A percentile compares a stretch with the other conserved stretches of the same genome.
Conservation (phyloP, 2,329 filamentous ascomycete genomes). For the Teratosphaeria zuluensis region DNA sequence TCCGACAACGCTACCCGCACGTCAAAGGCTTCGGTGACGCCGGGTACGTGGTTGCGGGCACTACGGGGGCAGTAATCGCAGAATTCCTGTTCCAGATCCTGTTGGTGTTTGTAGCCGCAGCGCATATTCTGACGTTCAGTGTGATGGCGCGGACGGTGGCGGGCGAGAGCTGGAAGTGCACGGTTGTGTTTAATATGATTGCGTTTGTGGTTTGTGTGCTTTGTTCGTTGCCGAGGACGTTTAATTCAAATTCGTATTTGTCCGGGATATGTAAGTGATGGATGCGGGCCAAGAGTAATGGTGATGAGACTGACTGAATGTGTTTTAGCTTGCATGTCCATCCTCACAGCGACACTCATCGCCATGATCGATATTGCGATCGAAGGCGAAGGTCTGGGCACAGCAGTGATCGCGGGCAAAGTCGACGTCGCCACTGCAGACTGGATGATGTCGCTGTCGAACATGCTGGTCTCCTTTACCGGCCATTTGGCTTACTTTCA, state of each 20-base stretch:
- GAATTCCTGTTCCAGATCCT: conserved; percentile 55
- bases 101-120: conserved; percentile 58
- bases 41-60: conserved; percentile 52
- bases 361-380: conserved; percentile 59
- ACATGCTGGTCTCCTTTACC: conserved; percentile 57
- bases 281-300: background rate
- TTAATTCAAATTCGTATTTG: conserved; percentile 54
- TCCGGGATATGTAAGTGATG: conserved; percentile 46
- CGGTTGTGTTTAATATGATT: conserved; percentile 54
- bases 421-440: conserved; percentile 44
- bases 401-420: conserved; percentile 28
- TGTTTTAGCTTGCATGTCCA: conserved; percentile 33
- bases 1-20: conserved; percentile 44
- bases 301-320: background rate
- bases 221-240: conserved; percentile 51
- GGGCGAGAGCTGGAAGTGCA: conserved; percentile 48
- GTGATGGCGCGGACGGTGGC: conserved; percentile 61
- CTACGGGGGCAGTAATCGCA: conserved; percentile 53
- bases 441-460: conserved; percentile 44
- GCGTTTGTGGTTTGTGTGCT: conserved; percentile 50
- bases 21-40: conserved; percentile 55
- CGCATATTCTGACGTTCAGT: conserved; percentile 60
- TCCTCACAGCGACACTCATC: conserved; percentile 53
- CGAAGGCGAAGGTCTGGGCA: conserved; percentile 26
- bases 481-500: conserved; percentile 36